Percentiles rank a stretch among this genome's conserved stretches.
These are phyloP conservation scores for Colletotrichum melonis DNA, from an alignment of 2,329 filamentous ascomycete genomes.

Conservation along the genomic window DNA sequence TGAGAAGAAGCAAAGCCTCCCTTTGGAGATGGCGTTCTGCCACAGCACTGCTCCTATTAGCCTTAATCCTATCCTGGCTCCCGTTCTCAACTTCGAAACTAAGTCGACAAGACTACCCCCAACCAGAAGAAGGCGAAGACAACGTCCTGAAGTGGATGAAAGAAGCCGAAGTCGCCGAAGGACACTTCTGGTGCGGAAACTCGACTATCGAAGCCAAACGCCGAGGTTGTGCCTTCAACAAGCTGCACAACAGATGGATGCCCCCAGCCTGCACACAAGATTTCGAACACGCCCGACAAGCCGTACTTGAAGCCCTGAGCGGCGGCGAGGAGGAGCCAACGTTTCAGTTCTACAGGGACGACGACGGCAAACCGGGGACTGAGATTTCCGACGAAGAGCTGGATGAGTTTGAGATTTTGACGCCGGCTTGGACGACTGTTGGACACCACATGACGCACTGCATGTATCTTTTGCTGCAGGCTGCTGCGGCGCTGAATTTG, in stretches of 20 bases:
- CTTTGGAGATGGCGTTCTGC: not conserved
- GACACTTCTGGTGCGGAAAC: constrained; percentile 17
- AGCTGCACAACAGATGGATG: constrained; percentile 27
- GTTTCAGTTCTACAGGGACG: constrained; percentile 10
- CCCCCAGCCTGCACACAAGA: not conserved
- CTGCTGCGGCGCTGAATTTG: not conserved
- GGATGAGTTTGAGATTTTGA: not conserved
- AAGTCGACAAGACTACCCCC: not conserved
- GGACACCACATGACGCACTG: constrained; percentile 19
- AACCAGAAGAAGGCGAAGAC: constrained; percentile 12
- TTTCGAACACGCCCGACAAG: not conserved
- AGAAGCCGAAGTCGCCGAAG: not conserved
- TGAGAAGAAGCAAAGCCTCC: not conserved
- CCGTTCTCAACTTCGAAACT: not conserved
- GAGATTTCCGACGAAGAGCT: not conserved
- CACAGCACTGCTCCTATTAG: not conserved
- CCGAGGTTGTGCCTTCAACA: constrained; percentile 14
- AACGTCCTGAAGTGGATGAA: constrained; percentile 22
- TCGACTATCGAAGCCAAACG: constrained; percentile 4
- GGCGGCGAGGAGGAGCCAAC: not conserved
- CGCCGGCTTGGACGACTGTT: constrained; percentile 14
- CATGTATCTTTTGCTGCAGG: constrained; percentile 23
- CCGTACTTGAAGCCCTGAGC: not conserved
- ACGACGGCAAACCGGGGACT: not conserved
- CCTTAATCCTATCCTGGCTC: not conserved